Percentiles rank a stretch among this genome's conserved stretches.
These are phyloP conservation scores for Botryotinia calthae DNA, from an alignment of 2,329 filamentous ascomycete genomes.

Conservation along the genomic window DNA sequence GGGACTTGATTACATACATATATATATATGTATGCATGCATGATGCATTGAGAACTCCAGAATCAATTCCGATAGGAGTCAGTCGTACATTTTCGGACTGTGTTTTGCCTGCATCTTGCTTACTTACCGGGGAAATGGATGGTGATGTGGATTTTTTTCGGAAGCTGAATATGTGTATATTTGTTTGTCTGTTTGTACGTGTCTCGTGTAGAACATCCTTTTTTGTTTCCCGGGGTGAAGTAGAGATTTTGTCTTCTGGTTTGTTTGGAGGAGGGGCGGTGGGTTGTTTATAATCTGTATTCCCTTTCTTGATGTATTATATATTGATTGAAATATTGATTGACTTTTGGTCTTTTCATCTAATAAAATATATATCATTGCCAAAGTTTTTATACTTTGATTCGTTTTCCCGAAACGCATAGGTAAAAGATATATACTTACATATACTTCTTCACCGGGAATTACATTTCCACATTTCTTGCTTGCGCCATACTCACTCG, in stretches of 20 bases:
- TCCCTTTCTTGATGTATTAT: background rate
- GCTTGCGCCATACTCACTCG: background rate
- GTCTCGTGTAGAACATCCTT: background rate
- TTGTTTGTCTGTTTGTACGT: background rate
- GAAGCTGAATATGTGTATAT: background rate
- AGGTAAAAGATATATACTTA: background rate
- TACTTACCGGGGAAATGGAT: background rate
- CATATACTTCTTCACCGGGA: background rate
- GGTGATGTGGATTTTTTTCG: background rate
- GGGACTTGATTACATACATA: background rate
- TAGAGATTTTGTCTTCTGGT: no score
- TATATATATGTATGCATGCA: background rate
- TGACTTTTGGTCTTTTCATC: background rate
- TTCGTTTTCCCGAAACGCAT: accelerated
- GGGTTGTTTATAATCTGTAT: background rate
- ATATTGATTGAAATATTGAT: background rate
- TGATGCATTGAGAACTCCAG: background rate
- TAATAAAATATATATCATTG: background rate
- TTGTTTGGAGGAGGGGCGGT: no score
- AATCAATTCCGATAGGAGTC: background rate
- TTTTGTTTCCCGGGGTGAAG: no score
- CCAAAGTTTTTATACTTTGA: background rate
- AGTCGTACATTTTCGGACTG: background rate
- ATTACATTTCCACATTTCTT: no score
- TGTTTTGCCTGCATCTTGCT: background rate